phyloP scores from a whole-genome alignment of 2,329 filamentous ascomycete genomes.

The Claviceps digitariae region DNA sequence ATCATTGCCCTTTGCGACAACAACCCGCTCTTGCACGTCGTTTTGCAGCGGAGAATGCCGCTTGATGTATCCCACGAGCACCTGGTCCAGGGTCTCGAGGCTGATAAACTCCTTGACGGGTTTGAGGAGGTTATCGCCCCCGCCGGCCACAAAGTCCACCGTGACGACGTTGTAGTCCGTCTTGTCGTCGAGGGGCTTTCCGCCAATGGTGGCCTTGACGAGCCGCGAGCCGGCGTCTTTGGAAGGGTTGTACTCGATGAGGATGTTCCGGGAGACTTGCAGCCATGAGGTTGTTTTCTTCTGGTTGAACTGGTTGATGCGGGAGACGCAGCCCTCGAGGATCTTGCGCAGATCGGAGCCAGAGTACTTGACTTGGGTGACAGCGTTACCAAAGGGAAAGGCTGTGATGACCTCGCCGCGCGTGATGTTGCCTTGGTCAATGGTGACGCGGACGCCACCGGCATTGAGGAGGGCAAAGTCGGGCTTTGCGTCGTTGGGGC shows the following conservation, averaged over 20 bases:
- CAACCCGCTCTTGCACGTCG: slow-evolving; percentile 30
- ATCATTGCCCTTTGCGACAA: slow-evolving; percentile 1
- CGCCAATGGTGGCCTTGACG: slow-evolving; percentile 36
- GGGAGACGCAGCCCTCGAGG: slow-evolving; percentile 44
- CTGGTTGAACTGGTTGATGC: slow-evolving; percentile 40
- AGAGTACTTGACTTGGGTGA: slow-evolving; percentile 41
- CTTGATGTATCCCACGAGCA: slow-evolving; percentile 36
- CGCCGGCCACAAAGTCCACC: slow-evolving; percentile 47
- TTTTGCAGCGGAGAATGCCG: slow-evolving; percentile 34
- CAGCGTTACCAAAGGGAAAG: slow-evolving; percentile 53
- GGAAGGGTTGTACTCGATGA: slow-evolving; percentile 42
- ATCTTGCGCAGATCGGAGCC: slow-evolving; percentile 42
- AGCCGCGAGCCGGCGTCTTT: slow-evolving; percentile 36
- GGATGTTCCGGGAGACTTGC: slow-evolving; percentile 44
- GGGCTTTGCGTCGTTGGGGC: slow-evolving; percentile 20
- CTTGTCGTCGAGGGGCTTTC: slow-evolving; percentile 30
- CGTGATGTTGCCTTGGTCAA: slow-evolving; percentile 46
- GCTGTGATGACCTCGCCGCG: slow-evolving; percentile 49
- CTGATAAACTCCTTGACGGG: slow-evolving; percentile 24
- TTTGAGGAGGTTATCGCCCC: slow-evolving; percentile 49
- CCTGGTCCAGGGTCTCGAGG: slow-evolving; percentile 40
- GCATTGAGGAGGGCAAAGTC: slow-evolving; percentile 50
- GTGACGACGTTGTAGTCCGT: slow-evolving; percentile 44
- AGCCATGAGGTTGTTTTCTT: slow-evolving; percentile 42
- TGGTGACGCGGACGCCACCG: slow-evolving; percentile 50